phyloP scores from a whole-genome alignment of 1,284 basidiomycete genomes.

The Ceratobasidium theobromae region DNA sequence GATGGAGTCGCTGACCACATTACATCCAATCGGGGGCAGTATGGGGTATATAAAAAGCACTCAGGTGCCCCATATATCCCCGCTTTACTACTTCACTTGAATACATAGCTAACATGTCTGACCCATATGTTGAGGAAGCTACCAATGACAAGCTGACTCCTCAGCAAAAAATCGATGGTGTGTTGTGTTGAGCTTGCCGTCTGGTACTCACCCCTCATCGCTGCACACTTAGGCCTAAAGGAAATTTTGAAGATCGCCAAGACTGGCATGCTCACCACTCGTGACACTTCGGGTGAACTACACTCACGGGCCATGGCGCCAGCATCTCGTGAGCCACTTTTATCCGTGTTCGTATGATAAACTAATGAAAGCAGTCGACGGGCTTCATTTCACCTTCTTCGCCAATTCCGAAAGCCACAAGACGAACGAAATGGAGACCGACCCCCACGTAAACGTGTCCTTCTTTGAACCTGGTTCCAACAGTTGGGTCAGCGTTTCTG shows the following conservation, averaged over 20 bases:
- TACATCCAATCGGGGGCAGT: background rate
- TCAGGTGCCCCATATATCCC: background rate
- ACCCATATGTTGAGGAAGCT: slow-evolving; percentile 65
- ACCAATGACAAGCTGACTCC: slow-evolving; percentile 56
- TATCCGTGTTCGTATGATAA: background rate
- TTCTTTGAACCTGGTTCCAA: slow-evolving; percentile 74
- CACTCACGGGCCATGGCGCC: slow-evolving; percentile 87
- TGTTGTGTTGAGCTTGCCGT: slow-evolving; percentile 19
- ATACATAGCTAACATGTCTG: slow-evolving; percentile 39
- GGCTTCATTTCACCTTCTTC: slow-evolving; percentile 61
- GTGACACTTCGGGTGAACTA: slow-evolving; percentile 68
- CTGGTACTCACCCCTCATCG: background rate
- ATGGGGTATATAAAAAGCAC: background rate
- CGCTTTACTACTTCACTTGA: background rate
- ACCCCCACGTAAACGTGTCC: slow-evolving; percentile 75
- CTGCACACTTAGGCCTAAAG: slow-evolving; percentile 53
- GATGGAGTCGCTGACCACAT: background rate
- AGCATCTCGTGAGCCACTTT: slow-evolving; percentile 54
- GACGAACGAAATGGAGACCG: slow-evolving; percentile 72
- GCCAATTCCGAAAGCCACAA: slow-evolving; percentile 77
- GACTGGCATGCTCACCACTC: slow-evolving; percentile 80
- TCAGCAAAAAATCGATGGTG: slow-evolving; percentile 66
- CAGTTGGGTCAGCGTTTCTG: slow-evolving; percentile 83
- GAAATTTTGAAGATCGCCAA: slow-evolving; percentile 60
- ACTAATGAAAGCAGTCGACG: slow-evolving; percentile 34